These are phyloP conservation scores for Purpureocillium takamizusanense DNA, from an alignment of 2,329 filamentous ascomycete genomes.

Conservation along the genomic window DNA sequence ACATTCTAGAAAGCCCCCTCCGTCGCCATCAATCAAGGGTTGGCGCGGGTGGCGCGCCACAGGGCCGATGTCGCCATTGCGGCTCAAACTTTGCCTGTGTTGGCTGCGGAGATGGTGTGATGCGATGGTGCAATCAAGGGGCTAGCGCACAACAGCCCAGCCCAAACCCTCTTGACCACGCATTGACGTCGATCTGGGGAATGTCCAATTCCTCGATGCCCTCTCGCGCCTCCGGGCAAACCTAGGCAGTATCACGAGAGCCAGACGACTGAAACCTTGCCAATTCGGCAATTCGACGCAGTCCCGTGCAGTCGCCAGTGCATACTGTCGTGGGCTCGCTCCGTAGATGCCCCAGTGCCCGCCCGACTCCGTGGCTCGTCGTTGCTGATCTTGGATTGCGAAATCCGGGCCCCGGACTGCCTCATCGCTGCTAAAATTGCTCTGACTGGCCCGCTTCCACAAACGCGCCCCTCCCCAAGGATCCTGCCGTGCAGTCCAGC, in stretches of 20 bases:
- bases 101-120: slow-evolving; percentile 2
- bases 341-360: neutral
- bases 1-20: too few relatives aligned
- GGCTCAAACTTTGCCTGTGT: neutral
- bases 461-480: neutral
- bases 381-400: slow-evolving; percentile 6
- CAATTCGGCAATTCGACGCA: too few relatives aligned
- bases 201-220: neutral
- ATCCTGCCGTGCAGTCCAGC: slow-evolving; percentile 1
- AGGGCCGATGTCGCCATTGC: neutral
- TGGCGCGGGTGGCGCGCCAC: neutral
- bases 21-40: too few relatives aligned
- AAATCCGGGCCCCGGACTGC: slow-evolving; percentile 7
- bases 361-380: neutral
- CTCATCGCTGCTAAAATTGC: slow-evolving; percentile 5
- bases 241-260: neutral
- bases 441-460: slow-evolving; percentile 6
- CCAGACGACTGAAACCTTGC: too few relatives aligned
- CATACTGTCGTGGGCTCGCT: neutral
- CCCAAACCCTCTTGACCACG: slow-evolving; percentile 1
- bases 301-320: neutral
- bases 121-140: slow-evolving; percentile 9
- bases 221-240: neutral
- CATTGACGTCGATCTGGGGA: slow-evolving; percentile 1
- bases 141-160: slow-evolving; percentile 6